Conservation (phyloP, 2,329 filamentous ascomycete species). For the Stachybotrys elegans region DNA sequence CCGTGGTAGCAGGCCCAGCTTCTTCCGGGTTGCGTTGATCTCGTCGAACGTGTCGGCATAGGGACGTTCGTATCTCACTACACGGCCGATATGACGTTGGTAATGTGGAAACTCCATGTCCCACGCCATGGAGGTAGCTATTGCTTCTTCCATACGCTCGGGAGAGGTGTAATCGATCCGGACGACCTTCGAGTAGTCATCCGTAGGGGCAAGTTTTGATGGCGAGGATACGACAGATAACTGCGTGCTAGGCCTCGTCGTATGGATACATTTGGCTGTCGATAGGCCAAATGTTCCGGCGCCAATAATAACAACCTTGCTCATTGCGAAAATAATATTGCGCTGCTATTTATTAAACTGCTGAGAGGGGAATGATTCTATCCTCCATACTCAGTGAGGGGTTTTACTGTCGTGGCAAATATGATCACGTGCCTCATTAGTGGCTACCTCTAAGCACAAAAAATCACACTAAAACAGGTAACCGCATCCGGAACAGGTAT, state of each 20-base stretch:
- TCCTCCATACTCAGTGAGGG: too few relatives aligned
- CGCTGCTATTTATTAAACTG: too few relatives aligned
- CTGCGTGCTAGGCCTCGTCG: neutral
- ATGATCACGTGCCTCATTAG: too few relatives aligned
- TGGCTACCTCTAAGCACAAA: too few relatives aligned
- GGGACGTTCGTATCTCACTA: neutral
- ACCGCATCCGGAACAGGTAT: too few relatives aligned
- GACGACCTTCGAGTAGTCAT: neutral
- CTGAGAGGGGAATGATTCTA: too few relatives aligned
- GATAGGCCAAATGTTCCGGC: neutral
- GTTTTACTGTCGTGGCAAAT: too few relatives aligned
- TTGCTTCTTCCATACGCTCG: neutral
- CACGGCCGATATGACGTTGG: neutral
- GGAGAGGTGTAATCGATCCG: neutral
- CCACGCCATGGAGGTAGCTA: neutral
- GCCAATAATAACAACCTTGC: neutral
- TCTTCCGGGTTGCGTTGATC: neutral
- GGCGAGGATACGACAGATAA: neutral
- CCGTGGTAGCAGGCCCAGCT: neutral
- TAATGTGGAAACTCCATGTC: neutral
- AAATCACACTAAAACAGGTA: too few relatives aligned
- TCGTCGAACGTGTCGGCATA: neutral
- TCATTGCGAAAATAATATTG: neutral
- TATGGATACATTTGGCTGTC: neutral
- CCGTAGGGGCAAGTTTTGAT: neutral